A percentile compares a stretch with the other conserved stretches of the same genome.
Conservation (phyloP, 2,329 filamentous ascomycete genomes). For the Colletotrichum chlorophyti region DNA sequence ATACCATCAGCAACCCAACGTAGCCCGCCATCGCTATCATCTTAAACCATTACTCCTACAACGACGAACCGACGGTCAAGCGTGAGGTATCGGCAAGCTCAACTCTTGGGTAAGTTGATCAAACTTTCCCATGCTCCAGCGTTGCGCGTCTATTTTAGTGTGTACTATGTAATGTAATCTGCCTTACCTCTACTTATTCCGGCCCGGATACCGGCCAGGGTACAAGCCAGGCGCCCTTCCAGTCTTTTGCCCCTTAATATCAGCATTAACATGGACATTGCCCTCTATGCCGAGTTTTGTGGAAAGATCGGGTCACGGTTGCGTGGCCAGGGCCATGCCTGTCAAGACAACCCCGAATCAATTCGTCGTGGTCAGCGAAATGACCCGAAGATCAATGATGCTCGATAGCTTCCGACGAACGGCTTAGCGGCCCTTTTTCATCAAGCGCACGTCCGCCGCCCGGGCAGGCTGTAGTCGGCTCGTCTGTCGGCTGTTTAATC, state of each 20-base stretch:
- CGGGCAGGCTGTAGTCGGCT: constrained; percentile 17
- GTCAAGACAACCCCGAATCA: constrained; percentile 16
- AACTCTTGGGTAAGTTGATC: no score
- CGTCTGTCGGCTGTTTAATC: constrained; percentile 14
- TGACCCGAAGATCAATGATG: constrained; percentile 25
- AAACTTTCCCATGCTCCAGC: no score
- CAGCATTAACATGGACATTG: constrained; percentile 18
- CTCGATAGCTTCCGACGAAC: constrained; percentile 24
- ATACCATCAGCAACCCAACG: neutral
- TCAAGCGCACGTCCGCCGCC: constrained; percentile 18
- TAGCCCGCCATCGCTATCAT: neutral
- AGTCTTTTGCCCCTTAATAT: neutral
- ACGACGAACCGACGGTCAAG: no score
- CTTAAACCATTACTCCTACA: no score
- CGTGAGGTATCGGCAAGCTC: no score
- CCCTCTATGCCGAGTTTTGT: constrained; percentile 22
- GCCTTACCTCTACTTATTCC: no score
- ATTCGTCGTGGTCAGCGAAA: constrained; percentile 20
- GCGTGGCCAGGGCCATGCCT: constrained; percentile 29
- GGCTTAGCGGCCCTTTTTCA: constrained; percentile 17
- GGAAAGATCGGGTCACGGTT: constrained; percentile 23
- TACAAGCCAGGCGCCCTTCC: constrained; percentile 1
- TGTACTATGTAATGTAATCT: no score
- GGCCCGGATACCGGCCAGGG: no score
- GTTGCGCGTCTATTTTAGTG: no score